These are phyloP conservation scores for Pisolithus thermaeus DNA, from an alignment of 1,284 basidiomycete species.

Conservation along the genomic window DNA sequence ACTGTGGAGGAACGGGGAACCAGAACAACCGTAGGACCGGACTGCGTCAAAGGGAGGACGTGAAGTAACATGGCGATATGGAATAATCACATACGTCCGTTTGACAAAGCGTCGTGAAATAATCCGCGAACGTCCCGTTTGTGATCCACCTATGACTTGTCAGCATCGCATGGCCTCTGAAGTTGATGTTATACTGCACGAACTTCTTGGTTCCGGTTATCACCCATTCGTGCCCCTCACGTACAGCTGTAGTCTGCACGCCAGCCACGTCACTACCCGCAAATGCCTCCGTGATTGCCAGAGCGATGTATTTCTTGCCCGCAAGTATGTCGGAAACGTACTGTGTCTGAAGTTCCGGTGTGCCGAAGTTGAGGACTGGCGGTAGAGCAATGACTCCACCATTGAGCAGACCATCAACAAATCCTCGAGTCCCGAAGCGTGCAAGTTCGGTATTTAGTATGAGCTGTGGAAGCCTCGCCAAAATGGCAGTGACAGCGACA, in stretches of 20 bases:
- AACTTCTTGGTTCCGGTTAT: conserved; percentile 87
- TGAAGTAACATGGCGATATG: conserved; percentile 2
- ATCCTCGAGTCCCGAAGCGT: conserved; percentile 79
- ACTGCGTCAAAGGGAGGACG: conserved; percentile 29
- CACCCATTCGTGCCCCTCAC: conserved; percentile 81
- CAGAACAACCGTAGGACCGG: conserved; percentile 85
- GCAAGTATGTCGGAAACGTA: conserved; percentile 67
- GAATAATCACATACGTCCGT: conserved; percentile 43
- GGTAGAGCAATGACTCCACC: conserved; percentile 84
- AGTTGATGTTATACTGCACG: neutral
- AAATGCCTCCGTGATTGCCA: conserved; percentile 76
- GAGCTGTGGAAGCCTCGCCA: conserved; percentile 37
- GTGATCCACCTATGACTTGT: conserved; percentile 75
- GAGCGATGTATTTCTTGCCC: conserved; percentile 76
- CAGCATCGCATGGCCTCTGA: neutral
- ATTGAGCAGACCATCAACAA: conserved; percentile 76
- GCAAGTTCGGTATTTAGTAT: conserved; percentile 86
- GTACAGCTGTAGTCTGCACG: conserved; percentile 76
- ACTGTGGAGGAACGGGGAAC: conserved; percentile 78
- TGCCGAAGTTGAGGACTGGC: conserved; percentile 83
- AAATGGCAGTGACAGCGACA: conserved; percentile 14
- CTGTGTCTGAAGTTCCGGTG: conserved; percentile 65
- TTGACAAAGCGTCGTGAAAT: conserved; percentile 73
- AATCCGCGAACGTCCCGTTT: conserved; percentile 78
- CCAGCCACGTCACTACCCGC: conserved; percentile 93